Evolutionary conservation across 495 filamentous ascomycete species (phyloP).

Genomic region (Penicillium ucsense): DNA sequence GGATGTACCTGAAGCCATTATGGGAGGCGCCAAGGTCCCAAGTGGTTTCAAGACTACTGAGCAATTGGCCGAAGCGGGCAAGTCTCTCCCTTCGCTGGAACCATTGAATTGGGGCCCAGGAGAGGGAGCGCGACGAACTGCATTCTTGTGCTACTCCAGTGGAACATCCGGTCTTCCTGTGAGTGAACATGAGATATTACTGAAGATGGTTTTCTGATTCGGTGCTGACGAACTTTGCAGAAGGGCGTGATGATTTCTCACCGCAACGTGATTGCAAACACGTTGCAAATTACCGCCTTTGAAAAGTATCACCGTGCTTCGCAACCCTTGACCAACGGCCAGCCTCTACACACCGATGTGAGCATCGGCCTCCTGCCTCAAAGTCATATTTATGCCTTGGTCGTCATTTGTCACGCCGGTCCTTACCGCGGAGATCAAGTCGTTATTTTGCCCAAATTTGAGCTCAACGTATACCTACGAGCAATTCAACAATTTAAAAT

Average conservation of each 20-base stretch:
- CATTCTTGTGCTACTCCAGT: constrained; percentile 83
- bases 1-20: constrained; percentile 48
- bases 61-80: constrained; percentile 58
- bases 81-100: constrained; percentile 50
- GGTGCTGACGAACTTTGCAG: constrained; percentile 23
- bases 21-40: constrained; percentile 36
- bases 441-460: constrained; percentile 79
- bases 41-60: constrained; percentile 58
- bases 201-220: too few relatives aligned
- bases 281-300: constrained; percentile 50
- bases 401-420: constrained; percentile 61
- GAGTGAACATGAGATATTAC: constrained; percentile 13
- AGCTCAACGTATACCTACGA: constrained; percentile 52
- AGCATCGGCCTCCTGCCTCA: constrained; percentile 68
- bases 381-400: constrained; percentile 78
- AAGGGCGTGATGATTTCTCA: constrained; percentile 96
- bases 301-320: constrained; percentile 41
- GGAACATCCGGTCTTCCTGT: constrained; percentile 82
- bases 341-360: constrained; percentile 44
- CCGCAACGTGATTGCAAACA: constrained; percentile 78
- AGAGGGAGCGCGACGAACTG: constrained; percentile 64
- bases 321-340: constrained; percentile 22
- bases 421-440: constrained; percentile 68
- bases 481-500: constrained; percentile 70
- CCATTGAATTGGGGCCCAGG: constrained; percentile 60